Conservation (phyloP, 176 grass and related monocot genomes). For the Ensete ventricosum region DNA sequence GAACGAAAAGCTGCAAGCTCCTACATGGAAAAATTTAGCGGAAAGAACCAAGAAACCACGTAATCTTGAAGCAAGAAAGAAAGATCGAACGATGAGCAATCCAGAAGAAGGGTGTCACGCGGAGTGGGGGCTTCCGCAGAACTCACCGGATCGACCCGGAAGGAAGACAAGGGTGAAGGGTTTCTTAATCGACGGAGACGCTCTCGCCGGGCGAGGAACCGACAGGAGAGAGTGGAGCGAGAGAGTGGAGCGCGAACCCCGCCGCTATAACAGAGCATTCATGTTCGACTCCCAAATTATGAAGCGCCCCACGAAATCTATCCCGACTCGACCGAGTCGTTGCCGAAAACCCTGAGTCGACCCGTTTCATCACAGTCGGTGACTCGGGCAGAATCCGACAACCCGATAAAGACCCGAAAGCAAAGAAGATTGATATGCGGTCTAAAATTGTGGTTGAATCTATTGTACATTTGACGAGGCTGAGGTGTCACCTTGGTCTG, state of each 20-base stretch:
- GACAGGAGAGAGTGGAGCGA: neutral
- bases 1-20: neutral
- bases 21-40: neutral
- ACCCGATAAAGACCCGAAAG: too few species aligned
- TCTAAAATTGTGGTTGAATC: too few species aligned
- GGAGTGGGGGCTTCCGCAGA: neutral
- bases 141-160: neutral
- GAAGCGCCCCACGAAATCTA: too few species aligned
- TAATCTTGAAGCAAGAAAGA: neutral
- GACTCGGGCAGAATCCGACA: too few species aligned
- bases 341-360: too few species aligned
- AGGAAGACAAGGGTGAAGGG: too few species aligned
- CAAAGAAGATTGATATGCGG: too few species aligned
- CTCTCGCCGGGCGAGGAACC: neutral
- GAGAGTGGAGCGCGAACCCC: neutral
- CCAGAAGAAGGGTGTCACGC: neutral
- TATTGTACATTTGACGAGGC: too few species aligned
- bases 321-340: too few species aligned
- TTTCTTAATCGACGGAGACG: neutral
- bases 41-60: neutral
- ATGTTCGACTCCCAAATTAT: too few species aligned
- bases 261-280: neutral
- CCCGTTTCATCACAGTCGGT: too few species aligned
- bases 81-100: neutral
- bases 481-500: too few species aligned